Percentiles rank a stretch among this genome's conserved stretches.
Conservation (phyloP, 345 rosid genomes). For the Rhodamnia argentea region DNA sequence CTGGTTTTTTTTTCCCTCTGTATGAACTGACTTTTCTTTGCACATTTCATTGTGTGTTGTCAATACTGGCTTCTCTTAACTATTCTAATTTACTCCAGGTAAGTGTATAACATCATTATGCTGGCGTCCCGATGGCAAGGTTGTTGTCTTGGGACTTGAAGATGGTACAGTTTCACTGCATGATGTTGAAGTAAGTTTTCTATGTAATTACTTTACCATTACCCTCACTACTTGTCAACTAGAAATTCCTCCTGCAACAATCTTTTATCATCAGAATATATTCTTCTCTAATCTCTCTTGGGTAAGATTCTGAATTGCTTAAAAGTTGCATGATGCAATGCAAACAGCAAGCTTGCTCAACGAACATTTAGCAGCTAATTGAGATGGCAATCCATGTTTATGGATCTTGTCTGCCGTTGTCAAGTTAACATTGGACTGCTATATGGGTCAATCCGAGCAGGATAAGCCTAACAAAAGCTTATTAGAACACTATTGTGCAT, state of each 20-base stretch:
- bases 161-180: background rate
- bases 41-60: background rate
- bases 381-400: background rate
- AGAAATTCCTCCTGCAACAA: background rate
- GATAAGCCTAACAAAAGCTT: background rate
- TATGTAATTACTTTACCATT: background rate
- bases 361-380: background rate
- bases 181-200: background rate
- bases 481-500: background rate
- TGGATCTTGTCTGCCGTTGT: background rate
- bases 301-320: background rate
- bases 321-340: background rate
- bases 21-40: too few species aligned
- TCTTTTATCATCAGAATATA: background rate
- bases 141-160: background rate
- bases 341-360: background rate
- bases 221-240: background rate
- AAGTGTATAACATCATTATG: background rate
- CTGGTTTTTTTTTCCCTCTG: too few species aligned
- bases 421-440: background rate
- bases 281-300: background rate
- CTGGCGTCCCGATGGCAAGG: background rate
- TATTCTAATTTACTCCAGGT: background rate
- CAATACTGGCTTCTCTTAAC: background rate
- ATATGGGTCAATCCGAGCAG: background rate